Conservation (phyloP, 2,329 filamentous ascomycete species). For the Botrytis sinoallii region DNA sequence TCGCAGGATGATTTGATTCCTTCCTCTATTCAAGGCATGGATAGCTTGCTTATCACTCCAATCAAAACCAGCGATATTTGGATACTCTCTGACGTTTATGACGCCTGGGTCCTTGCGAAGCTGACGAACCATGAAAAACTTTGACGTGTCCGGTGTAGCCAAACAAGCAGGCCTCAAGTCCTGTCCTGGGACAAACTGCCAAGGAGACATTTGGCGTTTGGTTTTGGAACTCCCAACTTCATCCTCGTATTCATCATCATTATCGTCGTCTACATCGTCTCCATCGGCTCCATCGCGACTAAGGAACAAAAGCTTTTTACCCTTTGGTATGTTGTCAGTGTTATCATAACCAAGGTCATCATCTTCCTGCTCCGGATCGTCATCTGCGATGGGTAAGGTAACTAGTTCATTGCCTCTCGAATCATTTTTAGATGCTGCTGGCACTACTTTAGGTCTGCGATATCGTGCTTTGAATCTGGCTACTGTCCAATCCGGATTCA, state of each 20-base stretch:
- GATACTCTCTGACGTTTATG: conserved; percentile 18
- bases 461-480: not conserved
- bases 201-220: not conserved
- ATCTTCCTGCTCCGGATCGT: not conserved
- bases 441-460: not conserved
- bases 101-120: not conserved
- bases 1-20: conserved; percentile 12
- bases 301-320: not conserved
- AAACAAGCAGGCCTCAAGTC: not conserved
- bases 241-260: not conserved
- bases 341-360: not conserved
- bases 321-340: not conserved
- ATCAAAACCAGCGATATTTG: conserved; percentile 15
- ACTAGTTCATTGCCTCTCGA: not conserved
- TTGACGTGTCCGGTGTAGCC: conserved; percentile 18
- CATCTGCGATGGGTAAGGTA: not conserved
- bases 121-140: conserved; percentile 23
- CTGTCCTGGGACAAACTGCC: conserved; percentile 21
- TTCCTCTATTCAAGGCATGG: conserved; percentile 16
- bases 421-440: not conserved
- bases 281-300: not conserved
- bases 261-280: not conserved
- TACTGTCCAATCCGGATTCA: not conserved
- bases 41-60: conserved; percentile 16
- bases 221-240: not conserved